Percentiles rank a stretch among this genome's conserved stretches.
These are phyloP conservation scores for Tolypocladium ophioglossoides DNA, from an alignment of 2,329 filamentous ascomycete genomes.

Conservation along the genomic window DNA sequence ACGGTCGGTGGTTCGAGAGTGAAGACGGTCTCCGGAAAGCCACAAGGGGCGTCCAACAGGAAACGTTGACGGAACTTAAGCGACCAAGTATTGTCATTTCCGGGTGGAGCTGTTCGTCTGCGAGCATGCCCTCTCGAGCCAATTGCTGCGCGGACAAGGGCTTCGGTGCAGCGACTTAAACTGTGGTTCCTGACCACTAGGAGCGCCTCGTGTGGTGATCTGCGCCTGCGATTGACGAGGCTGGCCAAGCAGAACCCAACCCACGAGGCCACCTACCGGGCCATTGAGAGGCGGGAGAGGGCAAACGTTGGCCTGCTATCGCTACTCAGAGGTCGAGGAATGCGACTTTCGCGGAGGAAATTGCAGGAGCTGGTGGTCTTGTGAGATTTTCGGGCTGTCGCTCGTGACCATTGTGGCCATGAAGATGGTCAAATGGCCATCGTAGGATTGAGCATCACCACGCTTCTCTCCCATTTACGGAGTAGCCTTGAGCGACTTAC, in stretches of 20 bases:
- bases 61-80: not conserved
- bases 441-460: not conserved
- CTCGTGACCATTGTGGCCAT: too few relatives aligned
- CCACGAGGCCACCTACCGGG: not conserved
- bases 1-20: too few relatives aligned
- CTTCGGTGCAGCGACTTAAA: not conserved
- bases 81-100: not conserved
- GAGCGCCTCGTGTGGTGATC: not conserved
- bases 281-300: not conserved
- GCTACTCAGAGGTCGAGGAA: not conserved
- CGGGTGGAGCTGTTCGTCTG: not conserved
- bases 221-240: not conserved
- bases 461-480: too few relatives aligned
- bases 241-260: not conserved
- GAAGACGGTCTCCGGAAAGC: not conserved
- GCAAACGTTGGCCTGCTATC: not conserved
- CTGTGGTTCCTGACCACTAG: not conserved
- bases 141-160: not conserved
- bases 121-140: not conserved
- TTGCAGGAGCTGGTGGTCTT: not conserved
- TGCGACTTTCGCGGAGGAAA: not conserved
- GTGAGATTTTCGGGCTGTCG: not conserved
- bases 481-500: too few relatives aligned
- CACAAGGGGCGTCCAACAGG: not conserved
- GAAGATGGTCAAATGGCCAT: not conserved